Percentiles rank a stretch among this genome's conserved stretches.
These are phyloP conservation scores for Hyphopichia wangnamkhiaoensis DNA, from an alignment of 1,139 yeast species.

Conservation along the genomic window DNA sequence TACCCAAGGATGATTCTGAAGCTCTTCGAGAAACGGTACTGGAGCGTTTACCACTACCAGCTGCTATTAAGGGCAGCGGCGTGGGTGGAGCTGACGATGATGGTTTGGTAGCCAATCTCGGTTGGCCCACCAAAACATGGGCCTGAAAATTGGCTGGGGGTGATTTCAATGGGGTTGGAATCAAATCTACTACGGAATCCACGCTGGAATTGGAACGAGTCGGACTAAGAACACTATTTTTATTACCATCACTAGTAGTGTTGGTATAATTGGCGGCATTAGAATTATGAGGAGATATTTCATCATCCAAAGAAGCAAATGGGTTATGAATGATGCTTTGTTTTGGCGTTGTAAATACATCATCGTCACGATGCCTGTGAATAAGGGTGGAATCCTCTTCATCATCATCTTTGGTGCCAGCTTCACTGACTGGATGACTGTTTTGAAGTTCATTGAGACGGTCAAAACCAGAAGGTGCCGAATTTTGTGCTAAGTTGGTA, in stretches of 20 bases:
- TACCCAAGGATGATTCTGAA: slow-evolving; percentile 12
- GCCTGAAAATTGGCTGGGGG: not conserved
- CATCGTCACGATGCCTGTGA: too few relatives aligned
- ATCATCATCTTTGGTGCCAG: too few relatives aligned
- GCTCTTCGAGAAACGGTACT: slow-evolving; percentile 9
- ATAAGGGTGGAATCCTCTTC: too few relatives aligned
- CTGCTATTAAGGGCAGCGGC: not conserved
- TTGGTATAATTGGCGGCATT: not conserved
- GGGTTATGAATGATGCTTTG: not conserved
- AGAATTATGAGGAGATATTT: not conserved
- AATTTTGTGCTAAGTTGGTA: slow-evolving; percentile 1
- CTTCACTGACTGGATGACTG: not conserved
- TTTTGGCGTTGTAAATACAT: not conserved
- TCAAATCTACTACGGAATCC: not conserved
- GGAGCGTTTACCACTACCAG: not conserved
- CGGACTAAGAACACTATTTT: too few relatives aligned
- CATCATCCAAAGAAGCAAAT: not conserved
- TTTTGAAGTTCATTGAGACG: not conserved
- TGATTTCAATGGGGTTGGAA: not conserved
- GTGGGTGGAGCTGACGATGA: slow-evolving; percentile 1
- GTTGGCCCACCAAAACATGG: too few relatives aligned
- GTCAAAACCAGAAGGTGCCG: slow-evolving; percentile 1
- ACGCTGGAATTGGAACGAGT: not conserved
- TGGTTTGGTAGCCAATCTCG: not conserved
- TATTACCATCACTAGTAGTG: too few relatives aligned